phyloP scores from a whole-genome alignment of 108 stramenopile genomes.

The Pseudonitzschia multiseries region DNA sequence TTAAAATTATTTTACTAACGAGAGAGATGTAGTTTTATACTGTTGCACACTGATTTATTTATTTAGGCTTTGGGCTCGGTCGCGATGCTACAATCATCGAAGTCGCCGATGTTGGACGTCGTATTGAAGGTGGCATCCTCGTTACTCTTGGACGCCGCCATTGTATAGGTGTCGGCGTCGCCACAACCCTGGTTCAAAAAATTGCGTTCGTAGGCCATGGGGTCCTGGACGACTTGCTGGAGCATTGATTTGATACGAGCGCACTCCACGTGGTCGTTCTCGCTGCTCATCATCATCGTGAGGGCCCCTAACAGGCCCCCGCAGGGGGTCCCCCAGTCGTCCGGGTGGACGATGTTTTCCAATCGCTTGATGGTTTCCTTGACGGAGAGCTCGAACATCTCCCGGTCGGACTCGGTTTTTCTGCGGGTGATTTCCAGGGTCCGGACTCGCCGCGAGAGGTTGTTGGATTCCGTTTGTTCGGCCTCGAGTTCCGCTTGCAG shows the following conservation, averaged over 20 bases:
- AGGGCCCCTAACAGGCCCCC: neutral
- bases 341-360: neutral
- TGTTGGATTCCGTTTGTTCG: neutral
- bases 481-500: neutral
- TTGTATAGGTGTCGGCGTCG: neutral
- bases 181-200: neutral
- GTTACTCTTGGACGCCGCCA: neutral
- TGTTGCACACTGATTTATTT: no score
- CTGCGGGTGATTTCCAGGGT: neutral
- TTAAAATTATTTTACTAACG: no score
- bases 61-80: no score
- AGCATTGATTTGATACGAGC: neutral
- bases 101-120: no score
- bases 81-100: no score
- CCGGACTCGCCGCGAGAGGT: neutral
- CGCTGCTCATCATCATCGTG: neutral
- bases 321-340: neutral
- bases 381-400: neutral
- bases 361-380: neutral
- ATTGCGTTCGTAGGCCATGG: neutral
- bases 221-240: neutral
- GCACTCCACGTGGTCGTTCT: constrained; percentile 1
- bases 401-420: neutral
- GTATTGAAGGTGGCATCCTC: neutral
- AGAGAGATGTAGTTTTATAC: no score